Conservation (phyloP, 1,284 basidiomycete species). For the Sanghuangporus baumii region DNA sequence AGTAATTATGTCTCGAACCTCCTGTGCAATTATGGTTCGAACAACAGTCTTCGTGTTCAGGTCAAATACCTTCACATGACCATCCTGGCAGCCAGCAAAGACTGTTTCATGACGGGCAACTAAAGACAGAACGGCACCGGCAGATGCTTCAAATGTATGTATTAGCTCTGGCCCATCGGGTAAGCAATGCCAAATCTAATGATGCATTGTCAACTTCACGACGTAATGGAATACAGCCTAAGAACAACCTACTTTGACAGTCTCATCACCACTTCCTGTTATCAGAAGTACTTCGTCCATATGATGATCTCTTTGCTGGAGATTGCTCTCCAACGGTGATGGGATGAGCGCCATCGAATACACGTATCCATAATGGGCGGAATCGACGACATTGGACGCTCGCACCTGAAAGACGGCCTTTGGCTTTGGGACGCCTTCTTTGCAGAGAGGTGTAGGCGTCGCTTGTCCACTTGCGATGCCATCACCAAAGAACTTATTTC, state of each 20-base stretch:
- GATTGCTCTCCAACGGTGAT: conserved; percentile 32
- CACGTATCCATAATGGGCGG: conserved; percentile 92
- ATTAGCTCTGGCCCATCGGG: conserved; percentile 38
- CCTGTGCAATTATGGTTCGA: conserved; percentile 80
- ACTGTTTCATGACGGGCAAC: conserved; percentile 74
- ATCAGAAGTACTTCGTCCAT: conserved; percentile 50
- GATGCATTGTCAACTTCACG: conserved; percentile 7
- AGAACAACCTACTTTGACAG: conserved; percentile 58
- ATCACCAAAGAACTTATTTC: conserved; percentile 73
- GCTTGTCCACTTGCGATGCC: conserved; percentile 20
- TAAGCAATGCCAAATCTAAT: conserved; percentile 79
- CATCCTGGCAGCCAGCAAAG: conserved; percentile 92
- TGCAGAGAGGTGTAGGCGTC: conserved; percentile 11
- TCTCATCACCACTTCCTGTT: conserved; percentile 86
- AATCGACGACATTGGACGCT: conserved; percentile 67
- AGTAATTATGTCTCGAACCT: conserved; percentile 36
- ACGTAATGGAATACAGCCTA: conserved; percentile 6
- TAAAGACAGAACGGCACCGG: conserved; percentile 77
- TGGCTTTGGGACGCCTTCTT: conserved; percentile 28
- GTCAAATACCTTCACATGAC: conserved; percentile 89
- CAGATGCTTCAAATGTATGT: conserved; percentile 59
- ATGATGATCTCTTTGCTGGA: conserved; percentile 30
- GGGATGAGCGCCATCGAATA: conserved; percentile 76
- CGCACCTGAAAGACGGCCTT: conserved; percentile 47
- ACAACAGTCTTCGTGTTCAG: conserved; percentile 85